Conservation (phyloP, 352 stramenopile species). For the Globisporangium echinulatum region DNA sequence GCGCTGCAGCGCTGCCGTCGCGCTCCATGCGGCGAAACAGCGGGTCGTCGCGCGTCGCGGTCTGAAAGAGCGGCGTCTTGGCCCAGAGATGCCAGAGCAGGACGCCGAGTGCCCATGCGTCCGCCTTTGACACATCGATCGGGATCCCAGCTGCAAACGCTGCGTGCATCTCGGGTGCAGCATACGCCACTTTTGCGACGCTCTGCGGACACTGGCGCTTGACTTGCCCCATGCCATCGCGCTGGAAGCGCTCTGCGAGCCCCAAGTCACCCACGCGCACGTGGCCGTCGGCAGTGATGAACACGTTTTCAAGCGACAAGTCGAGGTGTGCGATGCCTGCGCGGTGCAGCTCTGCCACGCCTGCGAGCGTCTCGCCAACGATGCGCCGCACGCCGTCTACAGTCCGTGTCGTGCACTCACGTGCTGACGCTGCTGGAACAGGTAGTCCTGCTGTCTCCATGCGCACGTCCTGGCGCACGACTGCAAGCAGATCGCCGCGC, state of each 20-base stretch:
- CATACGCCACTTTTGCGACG: constrained; percentile 60
- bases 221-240: constrained; percentile 21
- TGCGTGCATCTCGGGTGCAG: constrained; percentile 52
- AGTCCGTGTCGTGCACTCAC: constrained; percentile 24
- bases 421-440: constrained; percentile 5
- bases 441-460: constrained; percentile 33
- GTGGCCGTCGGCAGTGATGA: constrained; percentile 80
- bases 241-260: constrained; percentile 46
- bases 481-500: constrained; percentile 48
- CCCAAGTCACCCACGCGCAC: constrained; percentile 89
- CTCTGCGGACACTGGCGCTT: constrained; percentile 8
- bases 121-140: constrained; percentile 46
- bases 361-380: constrained; percentile 74
- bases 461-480: constrained; percentile 42
- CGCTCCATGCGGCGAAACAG: constrained; percentile 41
- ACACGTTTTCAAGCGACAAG: constrained; percentile 93
- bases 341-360: constrained; percentile 82
- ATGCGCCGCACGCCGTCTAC: constrained; percentile 32
- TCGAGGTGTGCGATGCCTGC: constrained; percentile 89
- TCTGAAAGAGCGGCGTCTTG: constrained; percentile 48
- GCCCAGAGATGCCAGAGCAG: constrained; percentile 63
- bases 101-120: constrained; percentile 69
- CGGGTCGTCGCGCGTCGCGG: constrained; percentile 32
- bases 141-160: constrained; percentile 8
- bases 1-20: constrained; percentile 15